Conservation (phyloP, 371 early-diverging fungal species). For the Basidiobolus meristosporus region DNA sequence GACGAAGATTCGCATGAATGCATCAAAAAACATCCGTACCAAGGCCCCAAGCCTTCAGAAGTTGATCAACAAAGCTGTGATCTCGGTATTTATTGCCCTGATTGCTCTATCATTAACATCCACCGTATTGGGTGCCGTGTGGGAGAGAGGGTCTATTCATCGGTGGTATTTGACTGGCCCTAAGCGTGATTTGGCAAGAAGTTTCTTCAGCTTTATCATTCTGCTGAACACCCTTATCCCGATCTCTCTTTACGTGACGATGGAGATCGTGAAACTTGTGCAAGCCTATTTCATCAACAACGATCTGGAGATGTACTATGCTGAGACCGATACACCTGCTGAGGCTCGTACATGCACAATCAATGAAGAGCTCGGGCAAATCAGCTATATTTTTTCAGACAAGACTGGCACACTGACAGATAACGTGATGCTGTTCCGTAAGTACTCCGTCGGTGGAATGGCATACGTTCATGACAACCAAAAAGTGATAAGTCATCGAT, state of each 20-base stretch:
- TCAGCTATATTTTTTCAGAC: constrained; percentile 82
- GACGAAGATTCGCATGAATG: constrained; percentile 59
- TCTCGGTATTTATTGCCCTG: constrained; percentile 33
- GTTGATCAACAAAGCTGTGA: constrained; percentile 38
- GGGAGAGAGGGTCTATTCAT: neutral
- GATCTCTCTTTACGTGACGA: constrained; percentile 42
- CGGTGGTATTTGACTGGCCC: too few relatives aligned
- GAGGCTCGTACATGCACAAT: constrained; percentile 62
- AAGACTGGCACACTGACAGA: constrained; percentile 94
- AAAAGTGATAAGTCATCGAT: constrained; percentile 29
- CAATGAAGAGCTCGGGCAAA: constrained; percentile 84
- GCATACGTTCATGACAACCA: too few relatives aligned
- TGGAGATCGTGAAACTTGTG: constrained; percentile 44
- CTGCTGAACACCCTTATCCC: constrained; percentile 71
- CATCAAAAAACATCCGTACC: constrained; percentile 33
- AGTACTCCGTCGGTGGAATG: constrained; percentile 48
- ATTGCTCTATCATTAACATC: constrained; percentile 21
- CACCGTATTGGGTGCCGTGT: constrained; percentile 11
- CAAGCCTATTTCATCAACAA: constrained; percentile 59
- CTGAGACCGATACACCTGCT: constrained; percentile 44
- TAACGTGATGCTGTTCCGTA: constrained; percentile 82
- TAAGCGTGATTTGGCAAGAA: neutral
- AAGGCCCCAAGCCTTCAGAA: constrained; percentile 45
- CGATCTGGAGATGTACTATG: constrained; percentile 57
- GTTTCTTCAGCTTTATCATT: constrained; percentile 45